Evolutionary conservation across 2,329 filamentous ascomycete species (phyloP).

Genomic region (Venturia effusa): DNA sequence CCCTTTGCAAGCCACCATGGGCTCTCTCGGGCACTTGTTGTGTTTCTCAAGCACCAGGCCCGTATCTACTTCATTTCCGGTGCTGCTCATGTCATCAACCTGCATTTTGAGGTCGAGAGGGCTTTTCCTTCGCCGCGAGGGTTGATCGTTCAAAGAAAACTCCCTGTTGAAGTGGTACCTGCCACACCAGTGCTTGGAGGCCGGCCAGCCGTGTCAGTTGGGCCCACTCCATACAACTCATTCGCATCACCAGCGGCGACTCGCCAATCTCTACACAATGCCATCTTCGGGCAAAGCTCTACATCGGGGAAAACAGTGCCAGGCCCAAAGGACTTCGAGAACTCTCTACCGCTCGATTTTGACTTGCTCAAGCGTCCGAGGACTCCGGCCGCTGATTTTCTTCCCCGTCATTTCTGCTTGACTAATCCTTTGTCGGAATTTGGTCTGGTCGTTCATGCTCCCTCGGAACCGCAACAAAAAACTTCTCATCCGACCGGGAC

Average conservation of each 20-base stretch:
- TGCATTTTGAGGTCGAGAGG: constrained; percentile 88
- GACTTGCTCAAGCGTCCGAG: constrained; percentile 2
- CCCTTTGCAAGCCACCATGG: background rate
- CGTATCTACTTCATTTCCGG: constrained; percentile 88
- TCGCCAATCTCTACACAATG: constrained; percentile 11
- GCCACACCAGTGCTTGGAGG: constrained; percentile 24
- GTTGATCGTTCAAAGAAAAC: constrained; percentile 75
- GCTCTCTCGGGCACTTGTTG: constrained; percentile 57
- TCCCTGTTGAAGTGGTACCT: constrained; percentile 38
- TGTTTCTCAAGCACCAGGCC: constrained; percentile 84
- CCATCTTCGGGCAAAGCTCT: constrained; percentile 14
- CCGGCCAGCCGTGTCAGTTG: background rate
- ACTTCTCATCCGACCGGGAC: constrained; percentile 13
- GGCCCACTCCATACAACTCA: constrained; percentile 62
- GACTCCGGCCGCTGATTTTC: constrained; percentile 33
- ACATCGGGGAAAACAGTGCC: constrained; percentile 16
- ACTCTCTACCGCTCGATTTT: constrained; percentile 5
- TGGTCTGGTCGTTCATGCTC: constrained; percentile 56
- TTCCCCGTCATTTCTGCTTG: constrained; percentile 70
- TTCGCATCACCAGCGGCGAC: constrained; percentile 62
- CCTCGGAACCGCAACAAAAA: background rate
- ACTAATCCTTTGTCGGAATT: constrained; percentile 80
- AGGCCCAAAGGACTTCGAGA: background rate
- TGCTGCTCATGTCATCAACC: constrained; percentile 77
- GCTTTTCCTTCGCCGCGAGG: constrained; percentile 75